Percentiles rank a stretch among this genome's conserved stretches.
These are phyloP conservation scores for Aspergillus sp. DNA, from an alignment of 2,329 filamentous ascomycete genomes.

Conservation along the genomic window DNA sequence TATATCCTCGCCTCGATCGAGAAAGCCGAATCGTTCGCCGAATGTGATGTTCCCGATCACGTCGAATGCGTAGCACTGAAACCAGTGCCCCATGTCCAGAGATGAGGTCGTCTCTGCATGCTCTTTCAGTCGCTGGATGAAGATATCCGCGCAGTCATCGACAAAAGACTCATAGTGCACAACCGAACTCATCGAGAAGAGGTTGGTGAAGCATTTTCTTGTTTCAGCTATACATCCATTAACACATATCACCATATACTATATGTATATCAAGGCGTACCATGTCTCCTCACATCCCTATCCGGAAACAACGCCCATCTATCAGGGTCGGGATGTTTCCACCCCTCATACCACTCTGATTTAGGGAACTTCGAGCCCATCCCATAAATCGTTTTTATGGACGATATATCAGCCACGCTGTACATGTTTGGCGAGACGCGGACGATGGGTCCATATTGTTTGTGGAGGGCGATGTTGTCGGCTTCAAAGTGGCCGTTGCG, in stretches of 20 bases:
- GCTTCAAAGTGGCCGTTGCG: constrained; percentile 33
- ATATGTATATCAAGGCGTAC: constrained; percentile 6
- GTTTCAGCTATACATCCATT: constrained; percentile 20
- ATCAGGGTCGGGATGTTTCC: constrained; percentile 23
- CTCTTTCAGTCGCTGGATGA: constrained; percentile 34
- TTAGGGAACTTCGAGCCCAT: constrained; percentile 37
- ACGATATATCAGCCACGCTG: constrained; percentile 39
- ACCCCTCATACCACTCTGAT: constrained; percentile 29
- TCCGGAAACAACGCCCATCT: constrained; percentile 30
- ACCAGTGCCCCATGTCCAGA: constrained; percentile 37
- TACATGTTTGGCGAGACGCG: constrained; percentile 47
- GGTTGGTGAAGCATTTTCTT: constrained; percentile 36
- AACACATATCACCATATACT: too few relatives aligned
- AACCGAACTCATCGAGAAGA: constrained; percentile 47
- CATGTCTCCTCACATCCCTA: constrained; percentile 33
- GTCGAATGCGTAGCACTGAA: constrained; percentile 33
- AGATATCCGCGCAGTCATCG: constrained; percentile 42
- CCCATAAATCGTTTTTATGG: constrained; percentile 40
- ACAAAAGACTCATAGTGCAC: constrained; percentile 48
- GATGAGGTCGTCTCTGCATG: constrained; percentile 22
- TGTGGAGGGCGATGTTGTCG: constrained; percentile 37
- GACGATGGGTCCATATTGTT: constrained; percentile 39
- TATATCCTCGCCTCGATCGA: constrained; percentile 45
- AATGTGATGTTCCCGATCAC: constrained; percentile 51
- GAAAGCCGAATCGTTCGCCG: constrained; percentile 34